phyloP scores from a whole-genome alignment of 352 stramenopile species.

The Phytophthora boehmeriae region DNA sequence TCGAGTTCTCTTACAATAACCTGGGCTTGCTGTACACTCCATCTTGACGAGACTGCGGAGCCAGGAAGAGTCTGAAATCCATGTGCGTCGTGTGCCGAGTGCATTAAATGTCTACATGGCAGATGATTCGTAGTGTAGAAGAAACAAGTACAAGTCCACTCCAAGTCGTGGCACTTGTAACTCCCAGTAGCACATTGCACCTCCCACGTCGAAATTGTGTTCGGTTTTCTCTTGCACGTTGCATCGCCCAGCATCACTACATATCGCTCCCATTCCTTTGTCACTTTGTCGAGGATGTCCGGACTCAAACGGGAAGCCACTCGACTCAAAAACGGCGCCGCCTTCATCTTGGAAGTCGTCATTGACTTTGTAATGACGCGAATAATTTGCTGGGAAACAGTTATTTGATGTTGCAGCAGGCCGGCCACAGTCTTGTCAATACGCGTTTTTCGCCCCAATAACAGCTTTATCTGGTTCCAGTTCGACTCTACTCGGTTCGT shows the following conservation, averaged over 20 bases:
- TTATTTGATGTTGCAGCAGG: constrained; percentile 23
- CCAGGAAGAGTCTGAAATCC: neutral
- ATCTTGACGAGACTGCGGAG: neutral
- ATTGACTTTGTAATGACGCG: neutral
- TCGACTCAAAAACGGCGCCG: too few species aligned
- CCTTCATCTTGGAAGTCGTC: too few species aligned
- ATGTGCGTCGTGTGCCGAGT: neutral
- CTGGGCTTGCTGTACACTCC: neutral
- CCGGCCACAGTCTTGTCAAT: constrained; percentile 25
- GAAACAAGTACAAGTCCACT: constrained; percentile 2
- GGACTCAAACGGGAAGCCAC: too few species aligned
- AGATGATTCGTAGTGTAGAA: neutral
- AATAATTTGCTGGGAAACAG: constrained; percentile 13
- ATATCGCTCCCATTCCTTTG: too few species aligned
- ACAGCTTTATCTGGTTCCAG: constrained; percentile 28
- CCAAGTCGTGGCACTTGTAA: constrained; percentile 3
- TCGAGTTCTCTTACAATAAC: too few species aligned
- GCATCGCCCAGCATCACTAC: constrained; percentile 4
- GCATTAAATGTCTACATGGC: neutral
- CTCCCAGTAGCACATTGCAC: neutral
- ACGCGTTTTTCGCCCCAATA: constrained; percentile 10
- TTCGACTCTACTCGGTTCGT: constrained; percentile 34
- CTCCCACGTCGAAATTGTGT: constrained; percentile 11
- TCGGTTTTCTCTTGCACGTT: constrained; percentile 31
- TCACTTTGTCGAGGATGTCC: too few species aligned